phyloP scores from a whole-genome alignment of 140 eudicot species.

The Erigeron philadelphicus region DNA sequence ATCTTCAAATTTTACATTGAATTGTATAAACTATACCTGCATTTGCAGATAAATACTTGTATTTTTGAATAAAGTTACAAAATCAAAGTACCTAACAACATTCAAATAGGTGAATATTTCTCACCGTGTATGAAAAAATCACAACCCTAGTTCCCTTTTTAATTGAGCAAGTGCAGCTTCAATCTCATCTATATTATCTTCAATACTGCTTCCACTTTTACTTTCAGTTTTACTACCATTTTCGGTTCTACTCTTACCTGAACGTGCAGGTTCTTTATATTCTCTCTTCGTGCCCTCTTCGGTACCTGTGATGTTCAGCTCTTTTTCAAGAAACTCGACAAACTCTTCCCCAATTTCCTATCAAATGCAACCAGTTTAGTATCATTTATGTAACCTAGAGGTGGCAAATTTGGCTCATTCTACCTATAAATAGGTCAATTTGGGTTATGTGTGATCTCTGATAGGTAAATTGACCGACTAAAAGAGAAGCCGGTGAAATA shows the following conservation, averaged over 20 bases:
- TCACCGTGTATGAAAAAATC: constrained; percentile 25
- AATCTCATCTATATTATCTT: constrained; percentile 73
- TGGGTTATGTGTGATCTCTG: background rate
- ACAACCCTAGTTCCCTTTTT: constrained; percentile 81
- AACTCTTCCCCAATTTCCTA: constrained; percentile 97
- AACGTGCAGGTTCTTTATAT: constrained; percentile 30
- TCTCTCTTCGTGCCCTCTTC: constrained; percentile 33
- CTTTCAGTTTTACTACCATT: constrained; percentile 28
- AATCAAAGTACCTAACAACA: constrained; percentile 23
- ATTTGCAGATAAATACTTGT: constrained; percentile 22
- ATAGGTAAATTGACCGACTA: background rate
- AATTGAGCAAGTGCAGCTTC: constrained; percentile 90
- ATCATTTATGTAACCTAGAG: background rate
- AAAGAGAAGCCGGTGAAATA: background rate
- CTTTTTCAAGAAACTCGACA: constrained; percentile 94
- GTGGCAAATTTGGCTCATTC: background rate
- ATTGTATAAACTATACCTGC: constrained; percentile 7
- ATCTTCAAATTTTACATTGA: background rate
- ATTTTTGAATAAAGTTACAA: background rate
- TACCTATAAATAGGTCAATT: background rate
- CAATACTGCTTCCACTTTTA: constrained; percentile 40
- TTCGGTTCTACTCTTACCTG: constrained; percentile 29
- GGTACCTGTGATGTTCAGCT: constrained; percentile 60
- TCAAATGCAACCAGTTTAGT: constrained; percentile 17
- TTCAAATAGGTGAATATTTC: constrained; percentile 9